A percentile compares a stretch with the other conserved stretches of the same genome.
Conservation (phyloP, 2,329 filamentous ascomycete genomes). For the Ilyonectria destructans region DNA sequence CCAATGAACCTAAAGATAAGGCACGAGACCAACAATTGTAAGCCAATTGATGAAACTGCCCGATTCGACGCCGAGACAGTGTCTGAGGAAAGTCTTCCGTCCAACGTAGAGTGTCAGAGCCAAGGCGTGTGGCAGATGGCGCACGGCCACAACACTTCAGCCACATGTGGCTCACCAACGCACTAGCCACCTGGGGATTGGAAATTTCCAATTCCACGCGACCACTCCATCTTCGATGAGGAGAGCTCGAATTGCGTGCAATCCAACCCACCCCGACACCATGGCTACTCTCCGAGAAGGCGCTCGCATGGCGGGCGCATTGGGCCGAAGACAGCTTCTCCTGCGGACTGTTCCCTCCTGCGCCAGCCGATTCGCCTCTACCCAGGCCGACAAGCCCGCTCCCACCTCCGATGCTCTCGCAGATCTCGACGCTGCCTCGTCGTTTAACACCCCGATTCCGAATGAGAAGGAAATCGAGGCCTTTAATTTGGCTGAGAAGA, state of each 20-base stretch:
- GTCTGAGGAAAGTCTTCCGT: neutral
- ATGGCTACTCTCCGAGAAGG: slow-evolving; percentile 63
- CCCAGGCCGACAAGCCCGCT: slow-evolving; percentile 56
- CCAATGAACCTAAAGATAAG: slow-evolving; percentile 9
- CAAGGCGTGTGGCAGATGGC: neutral
- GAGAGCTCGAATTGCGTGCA: slow-evolving; percentile 37
- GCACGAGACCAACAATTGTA: neutral
- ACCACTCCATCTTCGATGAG: slow-evolving; percentile 45
- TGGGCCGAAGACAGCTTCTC: slow-evolving; percentile 51
- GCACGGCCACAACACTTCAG: slow-evolving; percentile 22
- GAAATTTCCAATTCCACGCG: slow-evolving; percentile 55
- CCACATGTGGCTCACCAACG: slow-evolving; percentile 42
- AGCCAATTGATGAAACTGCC: slow-evolving; percentile 1
- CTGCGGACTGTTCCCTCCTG: slow-evolving; percentile 46
- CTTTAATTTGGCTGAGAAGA: slow-evolving; percentile 60
- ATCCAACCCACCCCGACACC: slow-evolving; percentile 36
- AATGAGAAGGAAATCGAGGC: slow-evolving; percentile 57
- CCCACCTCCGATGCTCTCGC: slow-evolving; percentile 53
- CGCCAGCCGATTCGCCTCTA: slow-evolving; percentile 64
- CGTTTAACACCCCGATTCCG: slow-evolving; percentile 62
- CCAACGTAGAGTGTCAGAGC: neutral
- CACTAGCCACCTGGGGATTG: slow-evolving; percentile 45
- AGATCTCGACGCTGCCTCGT: slow-evolving; percentile 69
- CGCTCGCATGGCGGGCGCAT: slow-evolving; percentile 54
- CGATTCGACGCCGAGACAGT: neutral